Evolutionary conservation across 345 rosid genomes (phyloP).

Genomic region (Noccaea bulbosa): DNA sequence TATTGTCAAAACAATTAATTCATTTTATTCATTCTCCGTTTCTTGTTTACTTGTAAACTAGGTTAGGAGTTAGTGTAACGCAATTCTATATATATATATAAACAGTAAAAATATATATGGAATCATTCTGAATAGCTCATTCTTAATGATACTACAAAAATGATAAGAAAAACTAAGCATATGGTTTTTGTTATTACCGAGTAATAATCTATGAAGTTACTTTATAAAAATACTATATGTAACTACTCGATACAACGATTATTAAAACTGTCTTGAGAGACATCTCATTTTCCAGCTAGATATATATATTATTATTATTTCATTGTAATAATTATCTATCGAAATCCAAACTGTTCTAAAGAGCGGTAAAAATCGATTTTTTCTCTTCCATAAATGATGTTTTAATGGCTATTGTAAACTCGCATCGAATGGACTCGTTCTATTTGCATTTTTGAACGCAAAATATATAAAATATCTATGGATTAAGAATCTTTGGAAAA

Average conservation of each 20-base stretch:
- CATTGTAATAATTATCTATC: no score
- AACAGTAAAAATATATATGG: not conserved
- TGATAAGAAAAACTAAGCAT: not conserved
- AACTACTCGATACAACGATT: not conserved
- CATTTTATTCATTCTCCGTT: not conserved
- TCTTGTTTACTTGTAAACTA: not conserved
- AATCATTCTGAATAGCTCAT: not conserved
- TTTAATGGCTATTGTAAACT: no score
- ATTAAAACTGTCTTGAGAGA: not conserved
- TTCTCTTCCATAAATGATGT: no score
- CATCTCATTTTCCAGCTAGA: not conserved
- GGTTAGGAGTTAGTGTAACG: not conserved
- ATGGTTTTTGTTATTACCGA: not conserved
- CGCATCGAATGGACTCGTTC: no score
- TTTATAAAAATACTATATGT: not conserved
- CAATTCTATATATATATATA: not conserved
- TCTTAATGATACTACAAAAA: not conserved
- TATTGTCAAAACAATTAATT: not conserved
- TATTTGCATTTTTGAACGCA: no score
- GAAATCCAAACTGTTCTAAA: no score
- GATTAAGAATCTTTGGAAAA: no score
- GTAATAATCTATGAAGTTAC: not conserved
- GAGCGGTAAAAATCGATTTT: no score
- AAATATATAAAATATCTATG: no score
- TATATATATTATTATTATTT: not conserved